Conservation (phyloP, 768 basidiomycete genomes). For the Suillus variegatus region DNA sequence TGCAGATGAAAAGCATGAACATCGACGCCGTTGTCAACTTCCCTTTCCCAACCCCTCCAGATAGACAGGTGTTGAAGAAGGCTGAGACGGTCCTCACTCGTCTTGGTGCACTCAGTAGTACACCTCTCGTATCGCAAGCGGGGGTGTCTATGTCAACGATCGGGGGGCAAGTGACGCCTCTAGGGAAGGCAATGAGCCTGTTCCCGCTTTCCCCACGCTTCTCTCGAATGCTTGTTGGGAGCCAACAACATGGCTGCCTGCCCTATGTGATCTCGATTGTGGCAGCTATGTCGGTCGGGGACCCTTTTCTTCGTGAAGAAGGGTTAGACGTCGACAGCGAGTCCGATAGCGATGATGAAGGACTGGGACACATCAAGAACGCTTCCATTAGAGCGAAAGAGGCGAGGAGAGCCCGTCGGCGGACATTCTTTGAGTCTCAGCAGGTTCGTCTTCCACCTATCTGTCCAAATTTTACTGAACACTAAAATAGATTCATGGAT, state of each 20-base stretch:
- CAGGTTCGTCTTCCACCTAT: constrained; percentile 46
- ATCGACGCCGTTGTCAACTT: constrained; percentile 97
- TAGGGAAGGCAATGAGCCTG: constrained; percentile 90
- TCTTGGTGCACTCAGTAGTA: constrained; percentile 74
- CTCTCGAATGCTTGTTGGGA: constrained; percentile 92
- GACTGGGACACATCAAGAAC: constrained; percentile 45
- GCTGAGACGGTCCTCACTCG: constrained; percentile 81
- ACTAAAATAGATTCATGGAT: constrained; percentile 75
- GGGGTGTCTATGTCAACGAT: constrained; percentile 24
- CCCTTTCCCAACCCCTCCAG: constrained; percentile 96
- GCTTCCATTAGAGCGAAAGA: constrained; percentile 56
- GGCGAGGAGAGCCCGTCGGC: constrained; percentile 57
- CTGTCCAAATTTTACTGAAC: constrained; percentile 1
- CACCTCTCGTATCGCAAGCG: constrained; percentile 25
- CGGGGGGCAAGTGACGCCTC: constrained; percentile 76
- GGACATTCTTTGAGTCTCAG: constrained; percentile 82
- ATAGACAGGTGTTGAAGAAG: constrained; percentile 68
- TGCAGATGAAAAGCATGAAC: constrained; percentile 99
- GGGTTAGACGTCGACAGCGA: constrained; percentile 48
- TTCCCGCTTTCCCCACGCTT: constrained; percentile 95
- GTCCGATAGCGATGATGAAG: constrained; percentile 39
- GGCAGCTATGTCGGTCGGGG: constrained; percentile 89
- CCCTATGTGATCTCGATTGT: constrained; percentile 92
- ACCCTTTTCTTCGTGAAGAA: constrained; percentile 92
- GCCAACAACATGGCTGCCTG: constrained; percentile 83